Evolutionary conservation across 176 grass and related monocot species (phyloP).

Genomic region (Lolium perenne): DNA sequence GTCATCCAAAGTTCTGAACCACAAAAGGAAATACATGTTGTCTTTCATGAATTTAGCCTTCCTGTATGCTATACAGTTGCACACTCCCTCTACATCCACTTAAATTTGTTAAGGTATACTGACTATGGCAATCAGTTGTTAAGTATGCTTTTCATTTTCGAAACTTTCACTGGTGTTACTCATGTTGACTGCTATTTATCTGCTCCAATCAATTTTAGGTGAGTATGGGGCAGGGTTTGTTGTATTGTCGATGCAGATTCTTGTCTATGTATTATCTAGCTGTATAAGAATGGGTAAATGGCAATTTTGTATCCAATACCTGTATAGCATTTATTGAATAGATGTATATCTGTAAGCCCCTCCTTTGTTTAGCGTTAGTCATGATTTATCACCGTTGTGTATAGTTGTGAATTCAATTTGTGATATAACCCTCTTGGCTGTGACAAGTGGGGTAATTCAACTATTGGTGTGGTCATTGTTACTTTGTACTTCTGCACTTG

Average conservation of each 20-base stretch:
- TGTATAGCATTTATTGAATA: constrained; percentile 25
- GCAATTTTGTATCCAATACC: neutral
- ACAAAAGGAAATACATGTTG: neutral
- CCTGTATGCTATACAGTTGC: neutral
- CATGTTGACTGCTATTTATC: neutral
- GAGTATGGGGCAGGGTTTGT: neutral
- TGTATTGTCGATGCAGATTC: neutral
- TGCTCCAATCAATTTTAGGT: neutral
- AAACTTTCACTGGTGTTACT: neutral
- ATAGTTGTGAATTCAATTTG: neutral
- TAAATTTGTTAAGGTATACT: neutral
- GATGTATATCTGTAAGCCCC: neutral
- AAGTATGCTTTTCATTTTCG: neutral
- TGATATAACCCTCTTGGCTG: neutral
- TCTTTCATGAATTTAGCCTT: neutral
- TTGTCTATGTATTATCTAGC: neutral
- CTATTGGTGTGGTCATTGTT: neutral
- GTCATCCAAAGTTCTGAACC: neutral
- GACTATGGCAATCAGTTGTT: neutral
- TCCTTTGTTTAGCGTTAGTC: neutral
- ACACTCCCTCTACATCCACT: neutral
- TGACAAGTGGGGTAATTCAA: neutral
- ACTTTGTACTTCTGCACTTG: neutral
- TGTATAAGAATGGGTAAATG: constrained; percentile 24
- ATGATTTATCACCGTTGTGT: constrained; percentile 6